phyloP scores from a whole-genome alignment of 176 grass and related monocot genomes.

The Oryza coarctata region DNA sequence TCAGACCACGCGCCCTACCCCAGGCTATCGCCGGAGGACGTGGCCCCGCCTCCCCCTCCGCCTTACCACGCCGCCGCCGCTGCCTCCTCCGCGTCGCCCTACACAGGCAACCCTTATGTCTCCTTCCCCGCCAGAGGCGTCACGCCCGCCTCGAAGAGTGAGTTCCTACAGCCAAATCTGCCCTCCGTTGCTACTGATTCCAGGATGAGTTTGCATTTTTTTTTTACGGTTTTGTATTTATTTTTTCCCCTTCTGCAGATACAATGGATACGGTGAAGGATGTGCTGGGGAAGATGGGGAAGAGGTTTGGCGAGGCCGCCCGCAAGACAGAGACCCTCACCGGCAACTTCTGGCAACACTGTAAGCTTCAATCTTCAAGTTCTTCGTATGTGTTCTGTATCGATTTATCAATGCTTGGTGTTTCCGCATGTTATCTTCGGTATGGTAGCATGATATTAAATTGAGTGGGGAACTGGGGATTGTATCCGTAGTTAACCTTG shows the following conservation, averaged over 20 bases:
- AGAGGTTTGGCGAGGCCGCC: slow-evolving; percentile 79
- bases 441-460: not conserved
- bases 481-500: not conserved
- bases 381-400: not conserved
- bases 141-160: slow-evolving; percentile 57
- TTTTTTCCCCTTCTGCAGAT: slow-evolving; percentile 41
- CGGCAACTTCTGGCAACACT: slow-evolving; percentile 92
- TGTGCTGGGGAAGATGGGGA: slow-evolving; percentile 80
- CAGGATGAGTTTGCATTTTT: not conserved
- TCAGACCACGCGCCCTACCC: slow-evolving; percentile 57
- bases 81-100: slow-evolving; percentile 44
- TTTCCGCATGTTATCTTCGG: not conserved
- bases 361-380: slow-evolving; percentile 44
- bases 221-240: too few species aligned
- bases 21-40: slow-evolving; percentile 47
- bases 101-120: slow-evolving; percentile 74
- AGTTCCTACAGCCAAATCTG: not conserved
- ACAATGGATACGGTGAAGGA: slow-evolving; percentile 80
- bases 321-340: slow-evolving; percentile 89
- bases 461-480: not conserved
- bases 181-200: not conserved
- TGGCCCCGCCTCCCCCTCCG: slow-evolving; percentile 52
- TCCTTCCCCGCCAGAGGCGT: slow-evolving; percentile 39
- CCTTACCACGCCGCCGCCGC: slow-evolving; percentile 39
- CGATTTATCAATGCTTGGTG: not conserved